Percentiles rank a stretch among this genome's conserved stretches.
These are phyloP conservation scores for Albugo candida DNA, from an alignment of 352 stramenopile species.

Conservation along the genomic window DNA sequence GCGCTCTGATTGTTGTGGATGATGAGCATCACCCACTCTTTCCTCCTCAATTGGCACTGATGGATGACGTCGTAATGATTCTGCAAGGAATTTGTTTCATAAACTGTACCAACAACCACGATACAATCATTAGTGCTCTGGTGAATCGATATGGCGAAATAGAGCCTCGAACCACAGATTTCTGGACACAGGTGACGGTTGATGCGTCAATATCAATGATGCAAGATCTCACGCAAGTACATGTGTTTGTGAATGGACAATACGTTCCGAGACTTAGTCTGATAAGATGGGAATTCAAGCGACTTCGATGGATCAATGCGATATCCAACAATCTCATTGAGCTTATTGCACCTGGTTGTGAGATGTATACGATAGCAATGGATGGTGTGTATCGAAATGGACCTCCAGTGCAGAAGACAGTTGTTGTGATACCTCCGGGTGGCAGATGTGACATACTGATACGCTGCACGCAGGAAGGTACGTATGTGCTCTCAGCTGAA, in stretches of 20 bases:
- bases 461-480: conserved; percentile 20
- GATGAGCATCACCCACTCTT: conserved; percentile 12
- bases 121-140: conserved; percentile 33
- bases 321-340: conserved; percentile 66
- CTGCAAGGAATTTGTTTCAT: conserved; percentile 48
- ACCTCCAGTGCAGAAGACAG: conserved; percentile 16
- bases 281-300: conserved; percentile 30
- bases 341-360: conserved; percentile 30
- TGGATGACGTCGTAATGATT: conserved; percentile 47
- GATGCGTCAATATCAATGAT: conserved; percentile 17
- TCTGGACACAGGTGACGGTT: too few species aligned
- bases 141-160: conserved; percentile 22
- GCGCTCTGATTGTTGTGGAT: conserved; percentile 39
- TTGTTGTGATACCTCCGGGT: conserved; percentile 42
- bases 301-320: conserved; percentile 47
- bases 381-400: conserved; percentile 44
- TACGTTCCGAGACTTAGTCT: conserved; percentile 42
- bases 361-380: conserved; percentile 35
- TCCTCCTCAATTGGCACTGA: conserved; percentile 22
- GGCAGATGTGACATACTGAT: conserved; percentile 41
- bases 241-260: conserved; percentile 54
- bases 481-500: conserved; percentile 47
- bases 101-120: conserved; percentile 38
- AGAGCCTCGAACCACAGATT: background rate
- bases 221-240: conserved; percentile 44